These are phyloP conservation scores for Aaosphaeria pasadenensis DNA, from an alignment of 2,329 filamentous ascomycete species.

Conservation along the genomic window DNA sequence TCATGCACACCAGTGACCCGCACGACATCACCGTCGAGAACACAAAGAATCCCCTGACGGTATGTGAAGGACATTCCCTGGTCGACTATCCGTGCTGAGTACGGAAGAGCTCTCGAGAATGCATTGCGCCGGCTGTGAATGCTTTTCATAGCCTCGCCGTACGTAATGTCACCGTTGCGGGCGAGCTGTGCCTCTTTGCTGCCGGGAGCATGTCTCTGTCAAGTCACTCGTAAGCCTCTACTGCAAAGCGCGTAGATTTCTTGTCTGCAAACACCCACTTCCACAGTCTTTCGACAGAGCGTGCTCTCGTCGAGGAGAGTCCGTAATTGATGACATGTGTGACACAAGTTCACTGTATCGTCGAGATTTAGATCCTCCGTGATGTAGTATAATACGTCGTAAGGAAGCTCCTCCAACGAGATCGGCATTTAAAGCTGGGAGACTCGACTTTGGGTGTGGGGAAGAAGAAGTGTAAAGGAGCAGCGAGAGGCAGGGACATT, in stretches of 20 bases:
- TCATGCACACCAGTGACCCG: conserved; percentile 58
- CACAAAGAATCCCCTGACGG: conserved; percentile 62
- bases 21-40: conserved; percentile 54
- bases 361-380: conserved; percentile 54
- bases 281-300: conserved; percentile 57
- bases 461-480: not conserved
- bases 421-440: conserved; percentile 18
- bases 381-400: conserved; percentile 63
- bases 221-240: not conserved
- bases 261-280: not conserved
- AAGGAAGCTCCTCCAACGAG: conserved; percentile 52
- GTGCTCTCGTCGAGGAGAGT: conserved; percentile 52
- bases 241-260: conserved; percentile 8
- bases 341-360: conserved; percentile 57
- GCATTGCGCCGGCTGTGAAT: conserved; percentile 61
- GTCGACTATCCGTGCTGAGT: conserved; percentile 58
- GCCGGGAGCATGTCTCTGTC: conserved; percentile 40
- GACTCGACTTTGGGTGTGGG: not conserved
- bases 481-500: not conserved
- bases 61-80: conserved; percentile 62
- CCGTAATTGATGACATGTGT: conserved; percentile 51
- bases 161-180: conserved; percentile 36
- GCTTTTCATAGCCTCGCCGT: conserved; percentile 56
- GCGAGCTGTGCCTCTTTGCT: conserved; percentile 47
- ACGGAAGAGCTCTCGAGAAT: conserved; percentile 61